These are phyloP conservation scores for Spizellomyces sp. DNA, from an alignment of 192 early-diverging fungal genomes.

Conservation along the genomic window DNA sequence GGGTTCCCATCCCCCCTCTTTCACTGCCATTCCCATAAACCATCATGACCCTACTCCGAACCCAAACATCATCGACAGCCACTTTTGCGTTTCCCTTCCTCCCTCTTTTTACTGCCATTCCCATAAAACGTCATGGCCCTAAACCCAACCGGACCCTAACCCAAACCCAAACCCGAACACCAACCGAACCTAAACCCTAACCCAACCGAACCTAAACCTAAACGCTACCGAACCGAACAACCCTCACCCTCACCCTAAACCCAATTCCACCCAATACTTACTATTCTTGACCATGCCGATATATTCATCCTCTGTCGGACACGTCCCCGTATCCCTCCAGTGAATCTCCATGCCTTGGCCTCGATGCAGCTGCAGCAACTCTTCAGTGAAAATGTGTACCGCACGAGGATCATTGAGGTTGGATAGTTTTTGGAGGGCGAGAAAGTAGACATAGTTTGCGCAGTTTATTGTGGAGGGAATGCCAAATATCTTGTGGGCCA, in stretches of 20 bases:
- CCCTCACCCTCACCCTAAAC: neutral
- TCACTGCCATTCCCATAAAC: too few relatives aligned
- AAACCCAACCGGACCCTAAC: too few relatives aligned
- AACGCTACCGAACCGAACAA: too few relatives aligned
- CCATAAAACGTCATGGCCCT: too few relatives aligned
- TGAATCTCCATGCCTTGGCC: slow-evolving; percentile 99
- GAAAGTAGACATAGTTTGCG: slow-evolving; percentile 96
- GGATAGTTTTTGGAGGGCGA: slow-evolving; percentile 78
- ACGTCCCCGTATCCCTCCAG: slow-evolving; percentile 89
- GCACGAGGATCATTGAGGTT: slow-evolving; percentile 67
- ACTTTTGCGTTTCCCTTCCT: too few relatives aligned
- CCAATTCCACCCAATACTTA: slow-evolving; percentile 42
- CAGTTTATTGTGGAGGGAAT: slow-evolving; percentile 92
- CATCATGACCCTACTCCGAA: too few relatives aligned
- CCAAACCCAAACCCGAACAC: too few relatives aligned
- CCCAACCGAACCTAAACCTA: too few relatives aligned
- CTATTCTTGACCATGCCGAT: slow-evolving; percentile 95
- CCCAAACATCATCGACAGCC: too few relatives aligned
- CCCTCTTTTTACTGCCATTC: too few relatives aligned
- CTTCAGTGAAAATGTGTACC: slow-evolving; percentile 87
- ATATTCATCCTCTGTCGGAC: slow-evolving; percentile 92
- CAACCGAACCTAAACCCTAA: too few relatives aligned
- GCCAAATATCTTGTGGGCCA: slow-evolving; percentile 96
- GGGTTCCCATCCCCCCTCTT: too few relatives aligned
- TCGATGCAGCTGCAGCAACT: slow-evolving; percentile 86